Evolutionary conservation across 495 filamentous ascomycete genomes (phyloP), one percentile per base, ranked within the genome.

Genomic region (Penicillium longicatenatum): DNA sequence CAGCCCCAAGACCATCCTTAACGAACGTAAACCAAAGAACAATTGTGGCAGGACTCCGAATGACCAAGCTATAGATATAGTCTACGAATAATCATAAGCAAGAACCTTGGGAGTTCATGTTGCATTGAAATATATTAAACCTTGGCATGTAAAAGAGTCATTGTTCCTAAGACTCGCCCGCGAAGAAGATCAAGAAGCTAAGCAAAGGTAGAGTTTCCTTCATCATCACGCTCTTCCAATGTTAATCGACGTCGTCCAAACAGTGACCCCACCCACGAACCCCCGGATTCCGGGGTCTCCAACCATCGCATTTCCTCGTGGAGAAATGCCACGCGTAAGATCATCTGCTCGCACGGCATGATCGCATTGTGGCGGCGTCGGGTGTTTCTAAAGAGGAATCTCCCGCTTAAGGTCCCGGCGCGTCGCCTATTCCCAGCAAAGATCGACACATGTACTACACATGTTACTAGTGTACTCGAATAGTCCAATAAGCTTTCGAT

Each of bases 271-370:
- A 30, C 7, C 24, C 11, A 48, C 6, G 12, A 48, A n/a, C 9
- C 45, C 45, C 45, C 45, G 45, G 11, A 48, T 30, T 48, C 16
- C 17, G 45, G 22, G 3, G 11, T 17, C 17, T 30, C 17, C 22
- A 17, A 12, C 7, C 11, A 30, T 48, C 4, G 7, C 8, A 17
- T 37, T 54, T 26, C 53, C 55, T 37, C 55, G 19, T 52, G 37
- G 29, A 51, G 54, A 47, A 19, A 49, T 22, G 17, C 29, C 43
- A 54, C 58, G n/a, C 29, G 20, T 12, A 46, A 46, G 57, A 70
- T 67, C 64, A 67, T 59, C 61, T 60, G 60, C 52, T 39, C 20
- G 37, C 50, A 37, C 49, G 31, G 60, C 54, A 70, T 70, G 67
- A 70, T 65, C 60, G 54, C 22, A 48, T 29, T 11, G 57, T 60